Conservation (phyloP, 805 yeast genomes). For the Wickerhamomyces subpelliculosus region DNA sequence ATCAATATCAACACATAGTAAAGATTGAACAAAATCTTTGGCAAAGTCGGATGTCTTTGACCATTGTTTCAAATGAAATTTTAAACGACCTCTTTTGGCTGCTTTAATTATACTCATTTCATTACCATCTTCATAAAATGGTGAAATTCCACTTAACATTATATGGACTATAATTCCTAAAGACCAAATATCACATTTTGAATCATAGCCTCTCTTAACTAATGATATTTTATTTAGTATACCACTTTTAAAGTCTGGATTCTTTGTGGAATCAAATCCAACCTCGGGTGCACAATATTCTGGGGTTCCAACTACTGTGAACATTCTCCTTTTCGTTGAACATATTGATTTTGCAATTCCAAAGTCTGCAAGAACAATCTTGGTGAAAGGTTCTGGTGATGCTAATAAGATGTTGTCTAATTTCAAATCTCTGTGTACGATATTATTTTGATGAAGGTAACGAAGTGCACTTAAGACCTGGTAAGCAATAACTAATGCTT, state of each 20-base stretch:
- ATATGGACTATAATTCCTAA: conserved; percentile 55
- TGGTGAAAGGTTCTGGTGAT: conserved; percentile 44
- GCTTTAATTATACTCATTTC: conserved; percentile 33
- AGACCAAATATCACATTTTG: conserved; percentile 66
- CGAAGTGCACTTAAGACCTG: conserved; percentile 51
- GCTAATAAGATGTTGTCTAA: conserved; percentile 56
- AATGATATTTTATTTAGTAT: conserved; percentile 13
- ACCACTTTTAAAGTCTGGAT: conserved; percentile 21
- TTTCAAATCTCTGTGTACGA: conserved; percentile 64
- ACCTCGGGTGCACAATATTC: conserved; percentile 74
- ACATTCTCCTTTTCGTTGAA: conserved; percentile 31
- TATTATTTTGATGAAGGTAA: conserved; percentile 45
- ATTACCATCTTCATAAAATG: conserved; percentile 46
- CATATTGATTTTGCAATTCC: conserved; percentile 42
- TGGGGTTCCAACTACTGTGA: conserved; percentile 54
- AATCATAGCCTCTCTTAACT: conserved; percentile 36
- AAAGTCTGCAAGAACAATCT: conserved; percentile 60
- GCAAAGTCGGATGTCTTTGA: conserved; percentile 31
- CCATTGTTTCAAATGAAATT: conserved; percentile 38
- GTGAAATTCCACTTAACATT: conserved; percentile 56
- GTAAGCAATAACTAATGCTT: conserved; percentile 42
- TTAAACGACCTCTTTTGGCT: conserved; percentile 34
- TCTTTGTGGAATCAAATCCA: conserved; percentile 32
- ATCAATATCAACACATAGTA: conserved; percentile 32
- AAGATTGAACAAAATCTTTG: conserved; percentile 35